These are phyloP conservation scores for Apodospora peruviana DNA, from an alignment of 495 filamentous ascomycete species.

Conservation along the genomic window DNA sequence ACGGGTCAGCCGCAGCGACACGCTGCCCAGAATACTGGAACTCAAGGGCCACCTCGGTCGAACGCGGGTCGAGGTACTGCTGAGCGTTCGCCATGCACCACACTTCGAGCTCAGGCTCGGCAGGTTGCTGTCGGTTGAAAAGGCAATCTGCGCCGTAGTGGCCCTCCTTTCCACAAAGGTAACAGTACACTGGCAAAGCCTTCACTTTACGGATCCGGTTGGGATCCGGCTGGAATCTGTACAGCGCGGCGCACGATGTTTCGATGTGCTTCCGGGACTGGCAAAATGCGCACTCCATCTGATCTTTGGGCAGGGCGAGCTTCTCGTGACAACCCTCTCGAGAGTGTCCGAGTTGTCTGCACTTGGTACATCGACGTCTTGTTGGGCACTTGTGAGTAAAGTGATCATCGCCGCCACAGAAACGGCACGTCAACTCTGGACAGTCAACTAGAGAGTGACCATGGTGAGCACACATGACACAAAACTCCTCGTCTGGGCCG, in stretches of 20 bases:
- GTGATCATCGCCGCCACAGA: slow-evolving; percentile 29
- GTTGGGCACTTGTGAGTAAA: slow-evolving; percentile 29
- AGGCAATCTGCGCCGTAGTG: slow-evolving; percentile 37
- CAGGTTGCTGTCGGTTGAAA: slow-evolving; percentile 6
- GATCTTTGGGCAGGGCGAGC: slow-evolving; percentile 24
- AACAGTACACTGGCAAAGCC: slow-evolving; percentile 34
- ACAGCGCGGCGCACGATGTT: slow-evolving; percentile 28
- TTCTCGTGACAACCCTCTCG: slow-evolving; percentile 27
- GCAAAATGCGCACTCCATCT: slow-evolving; percentile 33
- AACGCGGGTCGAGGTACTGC: slow-evolving; percentile 32
- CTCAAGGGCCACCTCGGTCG: slow-evolving; percentile 23
- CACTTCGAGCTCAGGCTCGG: slow-evolving; percentile 16
- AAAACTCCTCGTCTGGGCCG: slow-evolving; percentile 23
- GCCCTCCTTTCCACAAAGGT: slow-evolving; percentile 29
- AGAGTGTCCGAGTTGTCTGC: slow-evolving; percentile 33
- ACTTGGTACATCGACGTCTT: slow-evolving; percentile 32
- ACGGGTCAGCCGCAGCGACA: neutral
- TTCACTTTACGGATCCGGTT: slow-evolving; percentile 27
- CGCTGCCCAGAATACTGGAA: neutral
- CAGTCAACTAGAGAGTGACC: slow-evolving; percentile 29
- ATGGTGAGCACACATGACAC: slow-evolving; percentile 31
- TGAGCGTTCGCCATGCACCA: slow-evolving; percentile 30
- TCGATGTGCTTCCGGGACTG: slow-evolving; percentile 25
- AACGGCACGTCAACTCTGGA: slow-evolving; percentile 26
- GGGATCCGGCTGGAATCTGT: slow-evolving; percentile 25